Conservation (phyloP, 768 basidiomycete genomes). For the Suillus plorans region DNA sequence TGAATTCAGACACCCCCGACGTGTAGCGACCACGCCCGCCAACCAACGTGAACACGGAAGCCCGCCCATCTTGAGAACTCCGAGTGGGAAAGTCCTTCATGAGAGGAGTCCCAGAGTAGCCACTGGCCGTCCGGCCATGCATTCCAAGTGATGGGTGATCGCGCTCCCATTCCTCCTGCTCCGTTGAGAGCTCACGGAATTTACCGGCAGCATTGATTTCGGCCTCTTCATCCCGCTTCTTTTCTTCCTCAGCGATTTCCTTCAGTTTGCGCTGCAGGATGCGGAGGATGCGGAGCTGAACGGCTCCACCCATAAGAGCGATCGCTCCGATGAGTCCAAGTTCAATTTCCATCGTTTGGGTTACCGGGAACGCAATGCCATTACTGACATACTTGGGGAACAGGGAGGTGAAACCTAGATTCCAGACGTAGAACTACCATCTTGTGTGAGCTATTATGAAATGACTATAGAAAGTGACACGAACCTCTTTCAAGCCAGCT, state of each 20-base stretch:
- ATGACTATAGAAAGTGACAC: slow-evolving; percentile 9
- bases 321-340: slow-evolving; percentile 85
- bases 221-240: slow-evolving; percentile 69
- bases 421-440: slow-evolving; percentile 90
- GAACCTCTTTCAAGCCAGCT: slow-evolving; percentile 89
- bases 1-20: slow-evolving; percentile 75
- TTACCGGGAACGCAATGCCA: slow-evolving; percentile 75
- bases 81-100: slow-evolving; percentile 62
- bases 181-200: slow-evolving; percentile 61
- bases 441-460: slow-evolving; percentile 15
- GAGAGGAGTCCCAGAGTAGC: slow-evolving; percentile 59
- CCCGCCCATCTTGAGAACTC: slow-evolving; percentile 44
- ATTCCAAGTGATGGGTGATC: slow-evolving; percentile 68
- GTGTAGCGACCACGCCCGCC: slow-evolving; percentile 56
- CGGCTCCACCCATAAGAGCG: slow-evolving; percentile 82
- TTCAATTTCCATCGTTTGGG: slow-evolving; percentile 92
- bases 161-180: slow-evolving; percentile 85
- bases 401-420: slow-evolving; percentile 78
- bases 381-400: slow-evolving; percentile 75
- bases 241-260: slow-evolving; percentile 77
- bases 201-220: slow-evolving; percentile 72
- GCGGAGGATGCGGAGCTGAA: slow-evolving; percentile 84
- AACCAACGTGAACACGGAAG: slow-evolving; percentile 50
- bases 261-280: slow-evolving; percentile 76
- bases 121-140: slow-evolving; percentile 64